These are phyloP conservation scores for Neonectria hederae DNA, from an alignment of 2,329 filamentous ascomycete genomes.

Conservation along the genomic window DNA sequence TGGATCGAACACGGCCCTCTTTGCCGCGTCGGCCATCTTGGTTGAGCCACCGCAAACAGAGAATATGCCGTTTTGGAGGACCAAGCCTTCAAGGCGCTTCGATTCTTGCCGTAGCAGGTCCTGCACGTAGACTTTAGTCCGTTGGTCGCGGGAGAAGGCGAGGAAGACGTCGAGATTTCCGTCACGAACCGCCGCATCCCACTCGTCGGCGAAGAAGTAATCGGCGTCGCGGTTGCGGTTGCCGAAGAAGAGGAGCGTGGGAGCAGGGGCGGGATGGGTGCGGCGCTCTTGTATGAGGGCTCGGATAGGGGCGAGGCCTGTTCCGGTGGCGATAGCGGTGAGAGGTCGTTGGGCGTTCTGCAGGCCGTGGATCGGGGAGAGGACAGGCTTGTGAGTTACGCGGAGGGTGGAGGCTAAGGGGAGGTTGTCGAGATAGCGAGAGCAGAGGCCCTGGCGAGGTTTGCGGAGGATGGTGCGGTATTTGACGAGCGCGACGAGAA, in stretches of 20 bases:
- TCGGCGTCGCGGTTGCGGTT: constrained; percentile 79
- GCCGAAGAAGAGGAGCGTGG: constrained; percentile 80
- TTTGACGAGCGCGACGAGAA: constrained; percentile 88
- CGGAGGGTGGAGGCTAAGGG: constrained; percentile 64
- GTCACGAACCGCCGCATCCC: constrained; percentile 54
- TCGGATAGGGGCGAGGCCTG: constrained; percentile 86
- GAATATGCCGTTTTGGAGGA: constrained; percentile 56
- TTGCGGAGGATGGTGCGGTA: constrained; percentile 89
- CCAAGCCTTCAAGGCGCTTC: constrained; percentile 42
- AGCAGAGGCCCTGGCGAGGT: constrained; percentile 87
- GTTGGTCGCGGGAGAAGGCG: constrained; percentile 60
- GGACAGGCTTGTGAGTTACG: constrained; percentile 65
- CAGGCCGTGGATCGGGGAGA: constrained; percentile 53
- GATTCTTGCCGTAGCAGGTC: constrained; percentile 60
- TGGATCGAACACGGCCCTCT: constrained; percentile 60
- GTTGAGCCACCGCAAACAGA: constrained; percentile 66
- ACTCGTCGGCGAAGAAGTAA: constrained; percentile 84
- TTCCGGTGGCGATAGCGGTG: constrained; percentile 84
- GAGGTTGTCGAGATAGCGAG: constrained; percentile 80
- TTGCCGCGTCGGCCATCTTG: constrained; percentile 66
- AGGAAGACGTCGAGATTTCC: constrained; percentile 49
- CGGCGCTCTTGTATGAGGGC: constrained; percentile 81
- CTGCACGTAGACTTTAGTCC: constrained; percentile 65
- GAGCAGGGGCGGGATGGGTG: constrained; percentile 41
- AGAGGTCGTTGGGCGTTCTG: constrained; percentile 62